Evolutionary conservation across 2,329 filamentous ascomycete genomes (phyloP), one percentile per base, ranked within the genome.

Genomic region (Cytospora paraplurivora): DNA sequence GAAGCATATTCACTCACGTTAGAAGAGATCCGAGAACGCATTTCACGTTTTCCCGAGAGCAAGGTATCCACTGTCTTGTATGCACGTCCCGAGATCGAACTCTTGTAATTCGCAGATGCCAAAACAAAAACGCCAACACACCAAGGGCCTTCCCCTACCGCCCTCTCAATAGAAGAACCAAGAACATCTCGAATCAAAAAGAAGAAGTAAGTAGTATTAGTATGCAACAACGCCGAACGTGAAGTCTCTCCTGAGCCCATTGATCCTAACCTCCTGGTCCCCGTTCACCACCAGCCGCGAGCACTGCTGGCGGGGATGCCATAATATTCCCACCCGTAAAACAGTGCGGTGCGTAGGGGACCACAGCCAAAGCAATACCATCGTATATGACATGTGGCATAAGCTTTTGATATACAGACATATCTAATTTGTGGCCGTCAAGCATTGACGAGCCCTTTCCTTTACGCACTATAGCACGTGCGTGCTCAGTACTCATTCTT

Each of bases 351-450:
- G 38, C 32, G 12, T 13, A 21, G 33, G 19, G 44, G 17, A 59
- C 57, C 21, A 27, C 51, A 56, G 35, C 50, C 49, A 53, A 21
- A 56, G n/a, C 27, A 27, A 44, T 59, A 41, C 63, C 54, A 17
- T 52, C 35, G 41, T 62, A 51, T 63, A 62, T 59, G 50, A 62
- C 51, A 62, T 65, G 44, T 59, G 56, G 54, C 56, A 62, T 49
- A 32, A 56, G 56, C 44, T 34, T 32, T 60, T 51, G 56, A 59
- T 63, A 63, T 62, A 65, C 55, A 62, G 52, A 65, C 59, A 62
- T 57, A 55, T 62, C 51, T 53, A 33, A 63, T 58, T 33, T 62
- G 63, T 62, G 52, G 56, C 44, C 35, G 50, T 37, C 55, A 32
- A 55, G 35, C 17, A 34, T n/a, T 12, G 49, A 32, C 35, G 51